Evolutionary conservation across 495 filamentous ascomycete genomes (phyloP), one percentile per base, ranked within the genome.

Genomic region (Pyrenopolyporus hunteri): DNA sequence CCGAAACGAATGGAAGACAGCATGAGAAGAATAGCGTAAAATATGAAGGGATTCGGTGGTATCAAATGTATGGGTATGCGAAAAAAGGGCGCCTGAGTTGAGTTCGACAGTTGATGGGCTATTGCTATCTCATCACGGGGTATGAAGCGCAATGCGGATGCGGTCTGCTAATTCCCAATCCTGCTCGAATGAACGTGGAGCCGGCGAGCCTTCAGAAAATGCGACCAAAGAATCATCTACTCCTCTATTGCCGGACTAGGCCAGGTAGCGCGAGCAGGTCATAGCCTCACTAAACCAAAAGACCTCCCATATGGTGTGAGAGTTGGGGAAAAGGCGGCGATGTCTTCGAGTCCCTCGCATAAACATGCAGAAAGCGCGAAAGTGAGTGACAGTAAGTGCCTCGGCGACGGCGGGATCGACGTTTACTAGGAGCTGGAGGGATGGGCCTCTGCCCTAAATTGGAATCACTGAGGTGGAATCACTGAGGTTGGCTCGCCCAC

Each of bases 401-500:
- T 32, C 20, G 45, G n/a, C 9, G 33, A 13, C 8, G 33, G 22
- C 16, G 4, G 14, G 25, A 5, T 20, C 26, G 19, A 23, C 16
- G 2, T 20, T n/a, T n/a, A n/a, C n/a, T n/a, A n/a, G n/a, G n/a
- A n/a, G n/a, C n/a, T n/a, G n/a, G n/a, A n/a, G n/a, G n/a, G n/a
- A n/a, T n/a, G n/a, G n/a, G 29, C 14, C 29, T 48, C 8, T 33
- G 16, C 29, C 45, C n/a, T 40, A 0, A 28, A 20, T 17, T 29
- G 6, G 19, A 45, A 26, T 9, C 16, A 17, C 40, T n/a, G 3
- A 11, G n/a, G 28, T 13, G 2, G 8, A 19, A 50, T 66, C 57
- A 78, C 57, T 80, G 75, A 66, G 75, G 80, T 66, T 77, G 73
- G 51, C 78, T 77, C 0, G 74, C 39, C 79, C 79, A 81, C 78